Conservation (phyloP, 139 green algal species). For the Astrephomene gubernaculifera region DNA sequence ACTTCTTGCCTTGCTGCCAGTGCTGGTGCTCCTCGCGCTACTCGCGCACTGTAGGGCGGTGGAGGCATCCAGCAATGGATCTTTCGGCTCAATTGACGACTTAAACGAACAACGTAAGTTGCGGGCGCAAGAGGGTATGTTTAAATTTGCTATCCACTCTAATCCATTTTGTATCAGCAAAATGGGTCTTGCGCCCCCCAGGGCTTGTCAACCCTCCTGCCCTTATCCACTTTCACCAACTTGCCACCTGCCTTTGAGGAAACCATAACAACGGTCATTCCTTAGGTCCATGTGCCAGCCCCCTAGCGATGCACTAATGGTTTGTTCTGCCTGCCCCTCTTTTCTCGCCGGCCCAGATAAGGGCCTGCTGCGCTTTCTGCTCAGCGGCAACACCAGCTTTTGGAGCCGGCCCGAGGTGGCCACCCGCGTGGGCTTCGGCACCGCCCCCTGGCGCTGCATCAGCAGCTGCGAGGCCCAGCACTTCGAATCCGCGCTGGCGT, state of each 20-base stretch:
- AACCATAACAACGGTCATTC: too few species aligned
- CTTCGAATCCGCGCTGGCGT: background rate
- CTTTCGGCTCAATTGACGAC: background rate
- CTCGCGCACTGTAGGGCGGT: background rate
- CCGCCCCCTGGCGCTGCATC: conserved; percentile 6
- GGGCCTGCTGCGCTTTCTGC: conserved; percentile 3
- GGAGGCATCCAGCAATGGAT: background rate
- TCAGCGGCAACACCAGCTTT: conserved; percentile 14
- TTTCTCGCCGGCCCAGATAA: background rate
- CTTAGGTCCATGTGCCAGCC: too few species aligned
- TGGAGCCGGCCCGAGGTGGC: conserved; percentile 13
- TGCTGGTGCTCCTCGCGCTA: background rate
- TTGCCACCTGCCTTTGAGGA: background rate
- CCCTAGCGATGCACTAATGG: background rate
- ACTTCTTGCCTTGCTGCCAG: background rate
- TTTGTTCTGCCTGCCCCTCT: background rate
- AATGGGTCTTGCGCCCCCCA: too few species aligned
- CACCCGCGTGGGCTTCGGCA: conserved; percentile 11
- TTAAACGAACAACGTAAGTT: conserved; percentile 25
- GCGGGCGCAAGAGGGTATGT: background rate
- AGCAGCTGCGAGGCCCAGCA: background rate
- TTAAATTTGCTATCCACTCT: background rate
- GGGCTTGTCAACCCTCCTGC: background rate
- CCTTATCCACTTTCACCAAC: background rate
- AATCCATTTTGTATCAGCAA: background rate